Conservation (phyloP, 2,329 filamentous ascomycete species). For the Drechslerella stenobrocha region DNA sequence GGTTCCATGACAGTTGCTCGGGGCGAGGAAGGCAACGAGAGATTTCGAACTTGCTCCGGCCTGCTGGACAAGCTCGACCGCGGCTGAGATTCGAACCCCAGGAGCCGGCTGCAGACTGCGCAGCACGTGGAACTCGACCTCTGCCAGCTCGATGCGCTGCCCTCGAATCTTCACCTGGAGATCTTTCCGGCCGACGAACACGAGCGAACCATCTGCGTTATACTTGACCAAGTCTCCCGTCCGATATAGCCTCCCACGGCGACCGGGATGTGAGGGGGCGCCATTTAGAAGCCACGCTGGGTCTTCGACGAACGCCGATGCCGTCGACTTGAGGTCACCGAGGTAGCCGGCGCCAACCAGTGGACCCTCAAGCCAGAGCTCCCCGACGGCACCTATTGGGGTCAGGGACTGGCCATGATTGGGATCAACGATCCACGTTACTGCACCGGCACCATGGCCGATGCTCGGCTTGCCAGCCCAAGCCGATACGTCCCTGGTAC, state of each 20-base stretch:
- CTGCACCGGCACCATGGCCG: no score
- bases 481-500: no score
- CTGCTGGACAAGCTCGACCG: no score
- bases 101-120: background rate
- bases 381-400: background rate
- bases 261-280: background rate
- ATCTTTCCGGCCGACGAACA: background rate
- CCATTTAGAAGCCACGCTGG: no score
- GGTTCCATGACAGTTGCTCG: no score
- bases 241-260: background rate
- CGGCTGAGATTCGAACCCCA: no score
- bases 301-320: background rate
- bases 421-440: no score
- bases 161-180: conserved; percentile 4
- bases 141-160: conserved; percentile 3
- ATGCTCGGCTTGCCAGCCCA: no score
- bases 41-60: no score
- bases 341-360: background rate
- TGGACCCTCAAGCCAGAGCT: background rate
- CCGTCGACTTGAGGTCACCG: background rate
- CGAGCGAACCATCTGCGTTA: background rate
- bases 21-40: no score
- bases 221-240: background rate
- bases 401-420: background rate
- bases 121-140: background rate